Evolutionary conservation across 1,284 basidiomycete genomes (phyloP), one percentile per base, ranked within the genome.

Genomic region (Ceratobasidium sp.): DNA sequence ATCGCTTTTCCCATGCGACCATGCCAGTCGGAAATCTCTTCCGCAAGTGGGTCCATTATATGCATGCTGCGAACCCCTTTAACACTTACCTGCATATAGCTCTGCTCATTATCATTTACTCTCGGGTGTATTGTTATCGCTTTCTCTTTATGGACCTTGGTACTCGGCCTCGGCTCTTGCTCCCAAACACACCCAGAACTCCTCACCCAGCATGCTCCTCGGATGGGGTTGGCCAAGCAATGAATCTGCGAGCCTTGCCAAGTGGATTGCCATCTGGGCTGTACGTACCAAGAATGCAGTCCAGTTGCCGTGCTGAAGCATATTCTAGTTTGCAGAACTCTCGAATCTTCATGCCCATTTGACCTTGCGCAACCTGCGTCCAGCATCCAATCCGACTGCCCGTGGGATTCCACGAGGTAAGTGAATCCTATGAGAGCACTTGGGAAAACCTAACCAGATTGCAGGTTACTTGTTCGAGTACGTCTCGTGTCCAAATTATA

Each of bases 401-500:
- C 90, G 96, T 69, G 89, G 86, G 29, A 91, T 98, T 75, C 96
- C 97, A 0, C 82, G 84, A 29, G 96, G 62, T 65, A 54, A 5
- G 62, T 34, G 31, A 29, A n/a, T 13, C 84, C 38, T 17, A 40
- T 40, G 38, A 8, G 38, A 17, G 38, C 1, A 80, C 80, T 54
- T 38, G 29, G 40, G 1, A 15, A 47, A 13, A 3, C 8, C n/a
- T n/a, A 15, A 17, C 13, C 34, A 25, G 2, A 38, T 38, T 35
- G n/a, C 20, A 65, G 62, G 91, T 34, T 93, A 91, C 72, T 93
- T 93, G 1, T 99, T 98, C 80, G 83, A 87, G 70, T 80, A 88
- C 43, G 87, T 97, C 43, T 91, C 92, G 5, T 93, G 88, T 81
- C 94, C 97, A 34, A 98, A 99, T 79, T 99, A 99, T 81, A 90